These are phyloP conservation scores for Cystofilobasidium bisporidii DNA, from an alignment of 768 basidiomycete species.

Conservation along the genomic window DNA sequence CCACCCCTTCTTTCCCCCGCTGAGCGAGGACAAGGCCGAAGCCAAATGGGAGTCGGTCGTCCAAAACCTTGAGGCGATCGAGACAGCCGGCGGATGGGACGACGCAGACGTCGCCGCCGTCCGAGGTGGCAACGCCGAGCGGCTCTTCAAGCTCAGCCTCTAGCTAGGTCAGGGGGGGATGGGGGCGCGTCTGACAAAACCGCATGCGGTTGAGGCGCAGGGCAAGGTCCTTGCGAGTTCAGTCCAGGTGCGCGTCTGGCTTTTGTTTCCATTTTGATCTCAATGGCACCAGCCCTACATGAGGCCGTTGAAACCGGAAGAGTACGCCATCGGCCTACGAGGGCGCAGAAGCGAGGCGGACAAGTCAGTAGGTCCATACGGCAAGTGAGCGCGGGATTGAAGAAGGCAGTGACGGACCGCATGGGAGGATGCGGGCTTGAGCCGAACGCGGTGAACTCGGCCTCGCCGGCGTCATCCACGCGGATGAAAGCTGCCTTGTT, in stretches of 20 bases:
- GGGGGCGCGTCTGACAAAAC: too few relatives aligned
- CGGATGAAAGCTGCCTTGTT: slow-evolving; percentile 31
- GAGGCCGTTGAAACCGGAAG: slow-evolving; percentile 14
- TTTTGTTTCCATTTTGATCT: too few relatives aligned
- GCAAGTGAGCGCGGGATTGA: neutral
- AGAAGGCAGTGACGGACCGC: neutral
- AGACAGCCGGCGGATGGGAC: slow-evolving; percentile 54
- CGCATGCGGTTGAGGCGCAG: too few relatives aligned
- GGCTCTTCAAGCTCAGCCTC: slow-evolving; percentile 46
- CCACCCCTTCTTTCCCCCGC: slow-evolving; percentile 83
- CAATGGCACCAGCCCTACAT: neutral
- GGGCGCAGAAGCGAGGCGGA: neutral
- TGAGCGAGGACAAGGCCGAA: slow-evolving; percentile 49
- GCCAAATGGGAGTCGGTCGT: slow-evolving; percentile 67
- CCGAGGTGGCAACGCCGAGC: slow-evolving; percentile 61
- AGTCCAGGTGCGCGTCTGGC: too few relatives aligned
- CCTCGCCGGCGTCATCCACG: slow-evolving; percentile 49
- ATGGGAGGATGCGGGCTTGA: slow-evolving; percentile 79
- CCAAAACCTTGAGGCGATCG: slow-evolving; percentile 73
- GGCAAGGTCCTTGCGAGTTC: too few relatives aligned
- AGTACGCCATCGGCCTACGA: slow-evolving; percentile 27
- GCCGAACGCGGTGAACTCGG: slow-evolving; percentile 62
- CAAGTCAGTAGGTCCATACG: too few relatives aligned
- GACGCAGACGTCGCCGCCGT: slow-evolving; percentile 56
- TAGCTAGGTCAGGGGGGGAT: too few relatives aligned